phyloP scores from a whole-genome alignment of 768 basidiomycete species.

The Suillus occidentalis region DNA sequence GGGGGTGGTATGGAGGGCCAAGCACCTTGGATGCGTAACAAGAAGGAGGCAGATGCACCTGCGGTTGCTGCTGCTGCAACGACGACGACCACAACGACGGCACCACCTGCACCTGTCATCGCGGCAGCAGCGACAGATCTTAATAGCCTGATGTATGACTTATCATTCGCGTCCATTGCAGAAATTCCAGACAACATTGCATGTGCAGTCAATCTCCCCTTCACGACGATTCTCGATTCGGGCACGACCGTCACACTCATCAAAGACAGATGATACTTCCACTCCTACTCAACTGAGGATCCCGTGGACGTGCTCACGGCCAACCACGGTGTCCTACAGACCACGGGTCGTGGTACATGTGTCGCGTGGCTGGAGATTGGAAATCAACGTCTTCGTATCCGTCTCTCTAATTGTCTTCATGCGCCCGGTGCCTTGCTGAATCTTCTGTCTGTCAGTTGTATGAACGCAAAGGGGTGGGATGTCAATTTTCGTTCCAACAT shows the following conservation, averaged over 20 bases:
- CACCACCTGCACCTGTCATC: no score
- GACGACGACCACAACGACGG: no score
- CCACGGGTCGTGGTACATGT: rapidly evolving
- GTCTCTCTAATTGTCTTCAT: neutral
- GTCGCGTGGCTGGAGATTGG: neutral
- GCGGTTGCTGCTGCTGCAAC: no score
- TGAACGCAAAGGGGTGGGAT: neutral
- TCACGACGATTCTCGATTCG: neutral
- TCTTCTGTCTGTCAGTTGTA: neutral
- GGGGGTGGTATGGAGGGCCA: no score
- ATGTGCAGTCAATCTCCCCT: no score
- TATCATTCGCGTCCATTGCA: no score
- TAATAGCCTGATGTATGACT: no score
- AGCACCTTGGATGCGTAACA: no score
- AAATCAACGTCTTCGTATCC: neutral
- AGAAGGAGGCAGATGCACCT: no score
- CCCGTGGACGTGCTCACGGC: neutral
- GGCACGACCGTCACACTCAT: neutral
- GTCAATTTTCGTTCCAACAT: neutral
- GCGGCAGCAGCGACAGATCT: no score
- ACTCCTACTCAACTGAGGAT: neutral
- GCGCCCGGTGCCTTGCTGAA: neutral
- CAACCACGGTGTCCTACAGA: neutral
- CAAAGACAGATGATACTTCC: neutral
- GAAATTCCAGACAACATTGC: no score